These are phyloP conservation scores for Apiospora koreana DNA, from an alignment of 2,329 filamentous ascomycete species.

Conservation along the genomic window DNA sequence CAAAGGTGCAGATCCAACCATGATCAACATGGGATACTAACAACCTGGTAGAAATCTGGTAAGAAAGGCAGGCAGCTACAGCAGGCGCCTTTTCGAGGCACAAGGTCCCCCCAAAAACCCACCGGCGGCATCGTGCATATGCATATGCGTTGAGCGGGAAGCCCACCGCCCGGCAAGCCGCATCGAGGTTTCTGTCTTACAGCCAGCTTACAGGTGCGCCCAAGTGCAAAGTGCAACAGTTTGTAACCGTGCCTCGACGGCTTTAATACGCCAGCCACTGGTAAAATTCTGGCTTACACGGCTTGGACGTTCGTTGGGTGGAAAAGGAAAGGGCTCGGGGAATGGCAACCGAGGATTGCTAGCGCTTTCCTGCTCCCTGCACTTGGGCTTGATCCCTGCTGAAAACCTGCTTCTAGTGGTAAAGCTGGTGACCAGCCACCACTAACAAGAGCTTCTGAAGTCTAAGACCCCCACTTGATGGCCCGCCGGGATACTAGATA, in stretches of 20 bases:
- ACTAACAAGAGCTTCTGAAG: neutral
- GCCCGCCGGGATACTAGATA: no score
- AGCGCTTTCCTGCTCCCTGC: neutral
- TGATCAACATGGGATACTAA: neutral
- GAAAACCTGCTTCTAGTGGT: no score
- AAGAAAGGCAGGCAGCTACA: no score
- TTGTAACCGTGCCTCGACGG: neutral
- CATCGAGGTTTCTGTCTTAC: neutral
- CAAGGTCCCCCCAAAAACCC: neutral
- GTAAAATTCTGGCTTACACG: neutral
- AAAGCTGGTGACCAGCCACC: neutral
- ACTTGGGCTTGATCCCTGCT: neutral
- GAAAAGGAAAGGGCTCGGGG: neutral
- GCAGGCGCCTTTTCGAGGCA: neutral
- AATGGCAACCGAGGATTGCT: neutral
- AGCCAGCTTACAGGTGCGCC: neutral
- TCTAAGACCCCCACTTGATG: neutral
- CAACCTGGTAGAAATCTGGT: neutral
- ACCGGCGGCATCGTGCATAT: neutral
- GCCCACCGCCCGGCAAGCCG: neutral
- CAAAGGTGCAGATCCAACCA: neutral
- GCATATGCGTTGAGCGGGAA: constrained; percentile 2
- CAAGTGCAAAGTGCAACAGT: neutral
- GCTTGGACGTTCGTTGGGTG: neutral
- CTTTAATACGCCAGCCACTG: neutral